phyloP scores from a whole-genome alignment of 352 stramenopile genomes.

The Globisporangium ultimum region DNA sequence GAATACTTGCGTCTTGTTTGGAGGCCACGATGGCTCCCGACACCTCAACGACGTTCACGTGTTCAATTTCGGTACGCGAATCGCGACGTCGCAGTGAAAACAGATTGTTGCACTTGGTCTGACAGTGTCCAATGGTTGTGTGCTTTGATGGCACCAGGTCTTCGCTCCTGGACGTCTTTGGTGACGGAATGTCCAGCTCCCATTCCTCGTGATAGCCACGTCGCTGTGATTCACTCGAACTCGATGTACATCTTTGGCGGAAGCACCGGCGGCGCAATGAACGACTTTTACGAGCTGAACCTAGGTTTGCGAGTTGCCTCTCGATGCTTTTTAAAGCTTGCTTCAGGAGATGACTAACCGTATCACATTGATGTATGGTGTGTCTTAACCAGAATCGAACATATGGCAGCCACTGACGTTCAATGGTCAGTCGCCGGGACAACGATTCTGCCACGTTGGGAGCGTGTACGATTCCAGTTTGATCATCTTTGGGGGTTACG shows the following conservation, averaged over 20 bases:
- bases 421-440: conserved; percentile 78
- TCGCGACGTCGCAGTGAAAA: not conserved
- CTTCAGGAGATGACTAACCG: not conserved
- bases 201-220: conserved; percentile 95
- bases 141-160: conserved; percentile 26
- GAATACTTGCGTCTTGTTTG: conserved; percentile 94
- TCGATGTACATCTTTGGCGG: conserved; percentile 96
- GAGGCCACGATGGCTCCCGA: conserved; percentile 96
- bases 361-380: not conserved
- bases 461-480: conserved; percentile 90
- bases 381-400: conserved; percentile 38
- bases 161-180: conserved; percentile 88
- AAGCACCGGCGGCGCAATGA: conserved; percentile 95
- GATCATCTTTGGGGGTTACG: conserved; percentile 96
- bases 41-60: conserved; percentile 97
- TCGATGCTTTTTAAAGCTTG: not conserved
- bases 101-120: not conserved
- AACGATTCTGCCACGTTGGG: conserved; percentile 97
- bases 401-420: conserved; percentile 75
- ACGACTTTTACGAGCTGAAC: conserved; percentile 96
- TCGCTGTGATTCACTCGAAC: conserved; percentile 91
- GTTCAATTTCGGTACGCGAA: conserved; percentile 91
- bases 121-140: not conserved
- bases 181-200: conserved; percentile 87
- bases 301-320: conserved; percentile 30